Conservation (phyloP, 345 rosid genomes). For the Tarenaya hassleriana region DNA sequence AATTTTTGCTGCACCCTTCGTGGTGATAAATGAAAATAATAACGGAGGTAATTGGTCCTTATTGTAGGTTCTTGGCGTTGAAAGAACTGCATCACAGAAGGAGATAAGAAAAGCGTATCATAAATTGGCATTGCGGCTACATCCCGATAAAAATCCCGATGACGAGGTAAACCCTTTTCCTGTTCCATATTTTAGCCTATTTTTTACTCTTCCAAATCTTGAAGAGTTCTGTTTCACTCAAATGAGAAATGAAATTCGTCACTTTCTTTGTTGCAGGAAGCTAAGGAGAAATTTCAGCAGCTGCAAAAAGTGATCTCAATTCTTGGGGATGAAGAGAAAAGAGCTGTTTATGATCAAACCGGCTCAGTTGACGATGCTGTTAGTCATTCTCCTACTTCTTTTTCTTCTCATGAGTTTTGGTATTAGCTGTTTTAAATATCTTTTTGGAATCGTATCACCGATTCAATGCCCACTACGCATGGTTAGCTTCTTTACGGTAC, state of each 20-base stretch:
- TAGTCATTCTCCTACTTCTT: slow-evolving; percentile 30
- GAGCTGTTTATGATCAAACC: slow-evolving; percentile 78
- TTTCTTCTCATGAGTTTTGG: not conserved
- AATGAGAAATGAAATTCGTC: slow-evolving; percentile 23
- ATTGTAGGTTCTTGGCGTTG: slow-evolving; percentile 74
- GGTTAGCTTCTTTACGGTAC: slow-evolving; percentile 1
- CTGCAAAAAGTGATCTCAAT: slow-evolving; percentile 85
- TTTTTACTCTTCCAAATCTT: not conserved
- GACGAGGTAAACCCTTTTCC: slow-evolving; percentile 45
- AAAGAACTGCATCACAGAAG: slow-evolving; percentile 58
- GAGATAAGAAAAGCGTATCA: slow-evolving; percentile 88
- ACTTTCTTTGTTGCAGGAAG: slow-evolving; percentile 43
- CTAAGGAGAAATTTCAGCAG: slow-evolving; percentile 94
- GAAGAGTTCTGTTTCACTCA: slow-evolving; percentile 1
- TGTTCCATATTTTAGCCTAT: not conserved
- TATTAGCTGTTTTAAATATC: not conserved
- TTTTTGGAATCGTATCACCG: not conserved
- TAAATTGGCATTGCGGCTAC: slow-evolving; percentile 77
- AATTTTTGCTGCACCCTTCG: slow-evolving; percentile 57
- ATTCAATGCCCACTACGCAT: not conserved
- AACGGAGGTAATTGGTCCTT: not conserved
- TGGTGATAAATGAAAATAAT: too few species aligned
- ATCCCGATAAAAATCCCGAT: slow-evolving; percentile 88
- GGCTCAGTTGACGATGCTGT: slow-evolving; percentile 87
- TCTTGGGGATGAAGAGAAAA: slow-evolving; percentile 85